Evolutionary conservation across 805 yeast genomes (phyloP).

Genomic region (Candida coquimbonensis): DNA sequence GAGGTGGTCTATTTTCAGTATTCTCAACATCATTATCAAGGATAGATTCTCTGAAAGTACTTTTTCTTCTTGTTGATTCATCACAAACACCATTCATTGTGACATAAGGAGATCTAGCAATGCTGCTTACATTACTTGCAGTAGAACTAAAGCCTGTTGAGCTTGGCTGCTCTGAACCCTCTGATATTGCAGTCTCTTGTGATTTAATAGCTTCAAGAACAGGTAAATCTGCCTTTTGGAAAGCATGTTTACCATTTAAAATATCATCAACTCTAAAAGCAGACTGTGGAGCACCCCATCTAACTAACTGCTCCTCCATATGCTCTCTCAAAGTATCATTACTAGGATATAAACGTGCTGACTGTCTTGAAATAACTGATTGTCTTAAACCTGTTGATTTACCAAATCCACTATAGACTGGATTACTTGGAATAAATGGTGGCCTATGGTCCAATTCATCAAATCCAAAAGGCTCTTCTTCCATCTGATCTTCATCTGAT

Average conservation of each 20-base stretch:
- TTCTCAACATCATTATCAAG: neutral
- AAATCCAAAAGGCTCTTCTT: neutral
- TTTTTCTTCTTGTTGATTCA: neutral
- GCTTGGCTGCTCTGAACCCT: neutral
- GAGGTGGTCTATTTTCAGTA: neutral
- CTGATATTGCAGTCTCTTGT: neutral
- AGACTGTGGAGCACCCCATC: constrained; percentile 29
- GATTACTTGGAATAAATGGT: constrained; percentile 12
- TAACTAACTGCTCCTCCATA: constrained; percentile 31
- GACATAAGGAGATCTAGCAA: constrained; percentile 9
- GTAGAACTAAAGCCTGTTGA: constrained; percentile 3
- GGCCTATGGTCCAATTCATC: constrained; percentile 16
- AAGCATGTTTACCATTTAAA: constrained; percentile 29
- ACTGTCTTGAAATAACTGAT: constrained; percentile 24
- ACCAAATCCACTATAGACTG: constrained; percentile 11
- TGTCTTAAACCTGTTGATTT: constrained; percentile 20
- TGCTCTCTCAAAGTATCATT: constrained; percentile 19
- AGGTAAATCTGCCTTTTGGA: constrained; percentile 19
- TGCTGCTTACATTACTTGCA: constrained; percentile 10
- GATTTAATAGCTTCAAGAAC: constrained; percentile 3
- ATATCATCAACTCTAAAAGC: constrained; percentile 23
- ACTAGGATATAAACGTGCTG: constrained; percentile 23
- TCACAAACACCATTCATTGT: neutral
- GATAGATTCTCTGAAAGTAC: constrained; percentile 2
- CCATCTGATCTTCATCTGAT: neutral